phyloP scores from a whole-genome alignment of 2,329 filamentous ascomycete genomes.

The Tricladium varicosporioides region DNA sequence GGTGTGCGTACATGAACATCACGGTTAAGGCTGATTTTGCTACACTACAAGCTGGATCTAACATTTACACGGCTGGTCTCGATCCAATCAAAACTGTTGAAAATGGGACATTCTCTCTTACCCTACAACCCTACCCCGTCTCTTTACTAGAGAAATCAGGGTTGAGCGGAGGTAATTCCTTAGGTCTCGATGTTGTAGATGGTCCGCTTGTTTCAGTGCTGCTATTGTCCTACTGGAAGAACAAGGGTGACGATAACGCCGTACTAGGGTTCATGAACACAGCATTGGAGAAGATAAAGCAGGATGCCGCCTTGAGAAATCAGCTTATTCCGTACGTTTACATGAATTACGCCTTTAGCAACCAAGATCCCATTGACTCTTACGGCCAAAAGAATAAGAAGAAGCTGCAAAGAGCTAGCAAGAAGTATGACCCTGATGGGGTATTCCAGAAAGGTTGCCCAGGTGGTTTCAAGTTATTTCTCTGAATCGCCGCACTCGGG shows the following conservation, averaged over 20 bases:
- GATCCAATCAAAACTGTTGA: background rate
- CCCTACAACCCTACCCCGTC: background rate
- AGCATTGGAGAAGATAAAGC: slow-evolving; percentile 1
- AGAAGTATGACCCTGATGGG: slow-evolving; percentile 38
- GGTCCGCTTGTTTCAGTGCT: slow-evolving; percentile 4
- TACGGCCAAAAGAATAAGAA: slow-evolving; percentile 41
- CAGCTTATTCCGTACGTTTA: slow-evolving; percentile 27
- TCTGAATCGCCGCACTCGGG: background rate
- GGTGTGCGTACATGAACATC: slow-evolving; percentile 7
- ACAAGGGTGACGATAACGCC: background rate
- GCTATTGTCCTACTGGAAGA: background rate
- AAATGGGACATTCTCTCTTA: background rate
- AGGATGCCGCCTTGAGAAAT: background rate
- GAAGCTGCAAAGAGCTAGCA: slow-evolving; percentile 30
- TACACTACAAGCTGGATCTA: slow-evolving; percentile 7
- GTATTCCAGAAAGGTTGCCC: slow-evolving; percentile 37
- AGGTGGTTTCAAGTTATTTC: slow-evolving; percentile 28
- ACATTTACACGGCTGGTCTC: slow-evolving; percentile 2
- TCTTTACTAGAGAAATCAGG: background rate
- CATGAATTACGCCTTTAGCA: slow-evolving; percentile 44
- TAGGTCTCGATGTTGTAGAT: background rate
- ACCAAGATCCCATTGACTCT: slow-evolving; percentile 39
- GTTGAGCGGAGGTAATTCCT: background rate
- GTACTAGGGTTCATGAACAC: background rate
- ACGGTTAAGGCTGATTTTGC: slow-evolving; percentile 4